Evolutionary conservation across 352 stramenopile species (phyloP).

Genomic region (Blastocystis sp.): DNA sequence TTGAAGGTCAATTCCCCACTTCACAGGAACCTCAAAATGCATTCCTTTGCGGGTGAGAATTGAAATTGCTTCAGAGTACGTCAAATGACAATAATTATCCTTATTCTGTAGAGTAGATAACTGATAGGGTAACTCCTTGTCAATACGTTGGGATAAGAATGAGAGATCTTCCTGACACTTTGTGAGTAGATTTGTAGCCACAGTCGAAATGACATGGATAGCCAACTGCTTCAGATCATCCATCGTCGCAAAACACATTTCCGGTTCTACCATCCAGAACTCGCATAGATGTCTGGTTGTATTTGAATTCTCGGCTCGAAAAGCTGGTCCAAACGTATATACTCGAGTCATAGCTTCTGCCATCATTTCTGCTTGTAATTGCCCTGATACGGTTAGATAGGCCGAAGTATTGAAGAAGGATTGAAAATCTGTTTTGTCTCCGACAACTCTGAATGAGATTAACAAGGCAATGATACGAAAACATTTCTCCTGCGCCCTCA

Average conservation of each 20-base stretch:
- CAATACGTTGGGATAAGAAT: constrained; percentile 85
- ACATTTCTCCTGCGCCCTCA: constrained; percentile 88
- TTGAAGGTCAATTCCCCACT: constrained; percentile 85
- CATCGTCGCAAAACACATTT: constrained; percentile 79
- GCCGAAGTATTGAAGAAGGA: constrained; percentile 75
- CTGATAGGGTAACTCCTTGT: constrained; percentile 77
- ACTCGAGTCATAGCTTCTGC: constrained; percentile 81
- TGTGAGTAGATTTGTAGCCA: not conserved
- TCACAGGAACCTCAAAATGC: constrained; percentile 75
- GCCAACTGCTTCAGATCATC: constrained; percentile 85
- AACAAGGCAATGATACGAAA: constrained; percentile 70
- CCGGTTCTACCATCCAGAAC: constrained; percentile 91
- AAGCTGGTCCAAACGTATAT: constrained; percentile 87
- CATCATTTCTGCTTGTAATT: constrained; percentile 89
- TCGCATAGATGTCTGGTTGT: constrained; percentile 83
- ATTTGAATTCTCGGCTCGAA: constrained; percentile 88
- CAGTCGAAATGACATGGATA: constrained; percentile 70
- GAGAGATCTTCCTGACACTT: constrained; percentile 75
- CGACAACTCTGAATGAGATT: too few species aligned
- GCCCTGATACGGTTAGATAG: constrained; percentile 87
- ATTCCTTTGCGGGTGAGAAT: constrained; percentile 71
- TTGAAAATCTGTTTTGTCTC: constrained; percentile 52
- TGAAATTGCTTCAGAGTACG: constrained; percentile 85
- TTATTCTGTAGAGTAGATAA: constrained; percentile 69
- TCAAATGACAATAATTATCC: constrained; percentile 70